A percentile compares a stretch with the other conserved stretches of the same genome.
These are phyloP conservation scores for Fomes fomentarius DNA, from an alignment of 1,284 basidiomycete genomes.

Conservation along the genomic window DNA sequence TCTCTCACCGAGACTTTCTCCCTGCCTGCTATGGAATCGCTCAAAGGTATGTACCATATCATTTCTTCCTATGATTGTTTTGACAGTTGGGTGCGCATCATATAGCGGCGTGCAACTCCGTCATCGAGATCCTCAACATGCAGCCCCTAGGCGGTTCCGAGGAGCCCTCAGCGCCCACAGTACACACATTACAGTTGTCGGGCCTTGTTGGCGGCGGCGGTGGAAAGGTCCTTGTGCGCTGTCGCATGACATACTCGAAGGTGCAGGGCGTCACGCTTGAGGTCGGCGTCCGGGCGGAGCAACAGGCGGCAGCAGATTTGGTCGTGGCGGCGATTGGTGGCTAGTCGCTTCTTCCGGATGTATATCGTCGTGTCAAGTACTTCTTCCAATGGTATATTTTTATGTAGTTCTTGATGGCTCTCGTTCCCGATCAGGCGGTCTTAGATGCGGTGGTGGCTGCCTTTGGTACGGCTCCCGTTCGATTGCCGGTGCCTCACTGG, in stretches of 20 bases:
- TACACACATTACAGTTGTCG: constrained; percentile 94
- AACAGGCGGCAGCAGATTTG: constrained; percentile 83
- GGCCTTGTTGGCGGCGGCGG: constrained; percentile 89
- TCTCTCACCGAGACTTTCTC: constrained; percentile 93
- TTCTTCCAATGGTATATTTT: no score
- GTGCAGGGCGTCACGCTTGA: constrained; percentile 96
- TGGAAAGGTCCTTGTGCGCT: constrained; percentile 91
- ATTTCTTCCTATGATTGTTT: neutral
- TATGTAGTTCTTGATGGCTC: no score
- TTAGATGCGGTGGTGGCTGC: no score
- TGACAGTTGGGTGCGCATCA: constrained; percentile 1
- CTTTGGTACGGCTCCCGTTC: no score
- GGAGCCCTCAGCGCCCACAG: constrained; percentile 77
- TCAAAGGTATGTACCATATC: constrained; percentile 78
- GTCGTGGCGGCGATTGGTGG: constrained; percentile 91
- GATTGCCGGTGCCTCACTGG: no score
- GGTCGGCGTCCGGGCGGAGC: constrained; percentile 91
- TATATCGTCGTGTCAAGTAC: no score
- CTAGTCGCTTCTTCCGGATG: constrained; percentile 5
- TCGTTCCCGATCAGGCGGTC: no score
- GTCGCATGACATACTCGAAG: constrained; percentile 93
- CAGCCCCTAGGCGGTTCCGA: constrained; percentile 93
- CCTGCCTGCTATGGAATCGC: constrained; percentile 89
- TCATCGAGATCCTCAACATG: constrained; percentile 96
- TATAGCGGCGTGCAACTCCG: constrained; percentile 88